These are phyloP conservation scores for Melaleuca quinquenervia DNA, from an alignment of 345 rosid genomes.

Conservation along the genomic window DNA sequence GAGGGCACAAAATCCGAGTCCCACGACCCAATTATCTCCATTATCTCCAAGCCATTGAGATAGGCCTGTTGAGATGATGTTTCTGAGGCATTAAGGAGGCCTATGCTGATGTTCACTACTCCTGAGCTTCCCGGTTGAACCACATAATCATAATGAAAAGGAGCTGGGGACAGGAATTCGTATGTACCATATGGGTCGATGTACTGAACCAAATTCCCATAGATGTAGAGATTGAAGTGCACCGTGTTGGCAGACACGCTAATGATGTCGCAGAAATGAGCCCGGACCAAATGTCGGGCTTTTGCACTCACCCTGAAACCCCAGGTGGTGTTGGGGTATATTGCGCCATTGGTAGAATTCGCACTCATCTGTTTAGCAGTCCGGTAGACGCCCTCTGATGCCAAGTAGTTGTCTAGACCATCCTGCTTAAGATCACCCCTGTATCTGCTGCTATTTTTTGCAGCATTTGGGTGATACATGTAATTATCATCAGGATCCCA, in stretches of 20 bases:
- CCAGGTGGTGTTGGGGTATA: conserved; percentile 32
- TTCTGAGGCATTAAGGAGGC: background rate
- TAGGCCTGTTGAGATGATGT: background rate
- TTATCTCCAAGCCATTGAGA: conserved; percentile 51
- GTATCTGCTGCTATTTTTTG: accelerated
- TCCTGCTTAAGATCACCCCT: background rate
- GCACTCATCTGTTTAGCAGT: conserved; percentile 23
- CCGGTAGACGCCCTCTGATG: conserved; percentile 27
- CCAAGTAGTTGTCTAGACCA: background rate
- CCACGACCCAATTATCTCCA: conserved; percentile 23
- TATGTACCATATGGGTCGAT: conserved; percentile 3
- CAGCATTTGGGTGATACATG: background rate
- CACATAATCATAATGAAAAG: conserved; percentile 32
- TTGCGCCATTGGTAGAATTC: accelerated
- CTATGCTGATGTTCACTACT: conserved; percentile 18
- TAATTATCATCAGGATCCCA: conserved; percentile 33
- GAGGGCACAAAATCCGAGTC: background rate
- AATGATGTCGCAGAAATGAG: conserved; percentile 44
- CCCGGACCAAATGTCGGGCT: conserved; percentile 27
- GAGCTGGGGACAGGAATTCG: accelerated
- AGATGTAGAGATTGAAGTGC: conserved; percentile 28
- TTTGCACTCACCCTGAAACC: conserved; percentile 23
- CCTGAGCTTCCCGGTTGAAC: conserved; percentile 35
- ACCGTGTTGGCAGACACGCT: background rate
- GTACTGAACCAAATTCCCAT: background rate